Evolutionary conservation across 2,329 filamentous ascomycete species (phyloP), one percentile per base, ranked within the genome.

Genomic region (Trichoderma aggressivum): DNA sequence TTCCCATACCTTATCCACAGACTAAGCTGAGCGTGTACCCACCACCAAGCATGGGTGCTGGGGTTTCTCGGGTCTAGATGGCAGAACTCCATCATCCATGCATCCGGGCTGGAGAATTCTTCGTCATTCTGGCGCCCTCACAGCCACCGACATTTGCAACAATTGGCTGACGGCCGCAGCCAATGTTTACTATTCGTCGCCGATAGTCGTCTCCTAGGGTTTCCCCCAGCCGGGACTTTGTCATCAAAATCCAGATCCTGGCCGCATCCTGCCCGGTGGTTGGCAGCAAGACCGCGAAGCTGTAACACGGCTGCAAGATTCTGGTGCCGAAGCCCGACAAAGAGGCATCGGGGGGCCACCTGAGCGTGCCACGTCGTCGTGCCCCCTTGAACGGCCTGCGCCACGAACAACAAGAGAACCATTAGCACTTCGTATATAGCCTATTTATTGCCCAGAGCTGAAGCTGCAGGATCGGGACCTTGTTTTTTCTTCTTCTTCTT

Each of bases 281-380:
- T 59, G 34, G 59, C 59, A 43, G 58, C 32, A 14, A 43, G 36
- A 16, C 16, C 11, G 47, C 47, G 47, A 53, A 53, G n/a, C 47
- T 53, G 47, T 53, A 53, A 53, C 47, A 53, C 47, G 47, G n/a
- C 47, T 53, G 47, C 47, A 53, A 34, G 56, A 59, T 59, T 56
- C 32, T 58, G 32, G 26, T 34, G 24, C 59, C 59, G 39, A 39
- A 63, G 61, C 64, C 53, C 16, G 55, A 43, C 55, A 43, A 16
- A 21, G 34, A 14, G 7, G n/a, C 18, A 32, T 59, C 26, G 56
- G 64, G 64, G 64, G 56, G 64, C 64, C 64, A 67, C 36, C 36
- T 39, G 55, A 36, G 39, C 64, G n/a, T 67, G 64, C 64, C 64
- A 67, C 64, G 64, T 67, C 36, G 64, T 59, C 64, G 26, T 28